Base-by-base conservation (phyloP, 1,284 basidiomycete genomes). In the Ceratobasidium sp. region DNA sequence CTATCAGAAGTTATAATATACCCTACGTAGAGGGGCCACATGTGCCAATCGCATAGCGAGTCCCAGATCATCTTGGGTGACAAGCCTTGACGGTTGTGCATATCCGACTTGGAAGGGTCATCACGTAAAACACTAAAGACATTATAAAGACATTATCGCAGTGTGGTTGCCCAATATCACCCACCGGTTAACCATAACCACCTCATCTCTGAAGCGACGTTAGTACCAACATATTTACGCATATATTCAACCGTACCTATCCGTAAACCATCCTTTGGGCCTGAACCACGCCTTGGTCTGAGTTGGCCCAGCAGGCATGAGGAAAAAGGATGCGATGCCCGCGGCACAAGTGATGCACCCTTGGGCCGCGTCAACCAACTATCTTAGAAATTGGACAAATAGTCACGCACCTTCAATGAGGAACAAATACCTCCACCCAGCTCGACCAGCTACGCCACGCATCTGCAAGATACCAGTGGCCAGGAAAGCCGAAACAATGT, bases 81-180 rank as follows among this genome's bases (percentile, higher is more conserved):
- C n/a, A 92, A 76, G 0, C 86, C 87, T 76, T 92, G 84, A 27
- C 91, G 85, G 72, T 93, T 93, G 78, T 92, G 89, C 90, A 92
- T 92, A 72, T 81, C 78, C 42, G 80, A 84, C 81, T 91, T 89
- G 13, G 83, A 80, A 1, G 86, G 89, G 72, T 91, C 89, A 75
- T 91, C 90, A 2, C 90, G 82, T 3, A 91, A 79, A n/a, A 91
- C 81, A 20, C 87, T 64, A 22, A 10, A 17, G 22, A 15, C 5
- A 20, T 32, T 38, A 27, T 31, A 50, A 17, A 42, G 25, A 50
- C 2, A 38, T 27, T 32, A 25, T 25, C 13, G 6, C 12, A 27
- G 5, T 12, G 20, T 20, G 31, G 15, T 54, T 3, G 17, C 10
- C 34, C 29, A 17, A 3, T 27, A 31, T 1, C 58, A 27, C 52